Conservation (phyloP, 768 basidiomycete genomes). For the Kwoniella mangroviensis region DNA sequence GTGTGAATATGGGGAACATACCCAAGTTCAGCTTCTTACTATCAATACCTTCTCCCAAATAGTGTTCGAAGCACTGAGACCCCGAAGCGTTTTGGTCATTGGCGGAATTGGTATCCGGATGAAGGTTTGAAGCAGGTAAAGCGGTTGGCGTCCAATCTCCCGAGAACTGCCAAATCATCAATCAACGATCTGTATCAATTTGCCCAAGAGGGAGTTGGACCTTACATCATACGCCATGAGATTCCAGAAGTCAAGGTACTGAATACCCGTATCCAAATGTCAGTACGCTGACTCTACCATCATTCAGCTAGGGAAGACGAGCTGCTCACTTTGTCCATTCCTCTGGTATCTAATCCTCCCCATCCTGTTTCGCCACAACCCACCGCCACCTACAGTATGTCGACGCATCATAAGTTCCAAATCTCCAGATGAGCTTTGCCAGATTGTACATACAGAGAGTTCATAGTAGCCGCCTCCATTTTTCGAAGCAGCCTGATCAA, state of each 20-base stretch:
- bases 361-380: slow-evolving; percentile 86
- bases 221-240: slow-evolving; percentile 69
- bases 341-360: slow-evolving; percentile 73
- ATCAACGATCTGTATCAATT: background rate
- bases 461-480: slow-evolving; percentile 9
- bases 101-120: background rate
- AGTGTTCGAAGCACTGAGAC: slow-evolving; percentile 10
- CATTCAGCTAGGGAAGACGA: no score
- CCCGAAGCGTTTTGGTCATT: slow-evolving; percentile 15
- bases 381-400: slow-evolving; percentile 74
- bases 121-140: slow-evolving; percentile 17
- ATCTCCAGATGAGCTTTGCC: background rate
- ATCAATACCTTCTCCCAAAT: background rate
- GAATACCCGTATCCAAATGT: background rate
- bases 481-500: slow-evolving; percentile 5
- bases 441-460: slow-evolving; percentile 9
- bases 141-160: slow-evolving; percentile 15
- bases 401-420: background rate
- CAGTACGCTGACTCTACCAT: no score
- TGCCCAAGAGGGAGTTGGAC: no score
- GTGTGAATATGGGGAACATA: background rate
- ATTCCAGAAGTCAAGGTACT: slow-evolving; percentile 91
- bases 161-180: slow-evolving; percentile 14
- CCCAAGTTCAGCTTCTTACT: slow-evolving; percentile 18
- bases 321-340: slow-evolving; percentile 70